Evolutionary conservation across 257 asterid genomes (phyloP), one percentile per base, ranked within the genome.

Genomic region (Primulina eburnea): DNA sequence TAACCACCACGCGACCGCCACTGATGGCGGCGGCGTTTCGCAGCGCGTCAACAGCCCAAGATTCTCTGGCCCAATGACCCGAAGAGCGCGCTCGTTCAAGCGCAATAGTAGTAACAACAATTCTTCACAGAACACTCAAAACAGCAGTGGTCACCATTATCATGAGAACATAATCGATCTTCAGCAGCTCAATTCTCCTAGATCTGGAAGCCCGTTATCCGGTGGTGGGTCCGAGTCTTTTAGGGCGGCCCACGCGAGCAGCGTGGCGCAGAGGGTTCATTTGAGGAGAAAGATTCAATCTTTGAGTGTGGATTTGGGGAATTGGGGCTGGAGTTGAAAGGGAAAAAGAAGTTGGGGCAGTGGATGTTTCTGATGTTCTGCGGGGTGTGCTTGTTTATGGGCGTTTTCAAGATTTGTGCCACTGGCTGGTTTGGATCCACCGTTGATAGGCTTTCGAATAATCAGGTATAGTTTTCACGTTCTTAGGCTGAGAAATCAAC

Each of bases 351-450:
- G 72, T 52, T 85, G 79, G 93, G 97, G 67, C 96, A 89, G 16
- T 91, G 87, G 87, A 84, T 91, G 96, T 93, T 93, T 75, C 73
- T 86, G 29, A 71, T 82, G 76, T 89, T 93, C 77, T 87, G 96
- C 76, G 97, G 97, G 65, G 64, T 79, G 73, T 90, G 95, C 76
- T 82, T 93, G 71, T 90, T 93, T 82, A 24, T 82, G 71, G 97
- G 97, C 40, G 81, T 89, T 74, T 74, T 89, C 64, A 94, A 88
- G 95, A 85, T 94, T 82, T 91, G 88, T 80, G 97, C 90, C 56
- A 82, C 80, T 76, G 97, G 97, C 0, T 94, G 99, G 97, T 85
- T 94, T 77, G 99, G 97, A 89, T 89, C 96, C 79, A 87, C 96
- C 77, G 79, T 90, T 72, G 95, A 89, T 56, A 84, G 81, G 74